Evolutionary conservation across 176 grass and related monocot genomes (phyloP).

Genomic region (Ensete glaucum): DNA sequence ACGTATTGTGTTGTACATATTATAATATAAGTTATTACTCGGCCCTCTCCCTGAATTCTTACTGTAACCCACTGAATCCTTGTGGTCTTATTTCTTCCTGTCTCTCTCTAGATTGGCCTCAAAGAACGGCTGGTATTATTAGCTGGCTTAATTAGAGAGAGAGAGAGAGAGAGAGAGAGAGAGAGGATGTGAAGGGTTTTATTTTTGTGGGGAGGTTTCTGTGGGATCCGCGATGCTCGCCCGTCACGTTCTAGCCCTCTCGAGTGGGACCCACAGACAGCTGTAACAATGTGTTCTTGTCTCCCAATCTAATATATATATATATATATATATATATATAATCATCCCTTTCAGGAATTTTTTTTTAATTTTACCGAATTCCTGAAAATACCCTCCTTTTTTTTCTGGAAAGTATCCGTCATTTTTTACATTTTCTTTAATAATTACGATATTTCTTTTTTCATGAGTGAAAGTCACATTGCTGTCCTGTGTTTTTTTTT

Average conservation of each 20-base stretch:
- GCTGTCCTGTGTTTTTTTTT: too few relatives aligned
- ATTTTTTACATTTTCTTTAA: not conserved
- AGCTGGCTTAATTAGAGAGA: too few relatives aligned
- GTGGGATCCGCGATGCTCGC: conserved; percentile 80
- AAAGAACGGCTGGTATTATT: too few relatives aligned
- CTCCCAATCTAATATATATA: conserved; percentile 18
- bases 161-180: not conserved
- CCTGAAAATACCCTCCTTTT: not conserved
- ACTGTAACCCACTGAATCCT: too few relatives aligned
- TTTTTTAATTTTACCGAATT: not conserved
- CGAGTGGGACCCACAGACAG: conserved; percentile 52
- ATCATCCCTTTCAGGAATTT: conserved; percentile 1
- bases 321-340: too few relatives aligned
- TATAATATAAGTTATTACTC: too few relatives aligned
- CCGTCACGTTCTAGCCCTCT: conserved; percentile 71
- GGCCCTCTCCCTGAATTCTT: too few relatives aligned
- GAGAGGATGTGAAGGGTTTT: not conserved
- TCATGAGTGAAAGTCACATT: too few relatives aligned
- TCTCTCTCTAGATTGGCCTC: too few relatives aligned
- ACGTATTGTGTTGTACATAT: too few relatives aligned
- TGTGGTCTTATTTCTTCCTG: too few relatives aligned
- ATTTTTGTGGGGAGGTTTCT: not conserved
- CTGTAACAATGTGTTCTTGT: conserved; percentile 97
- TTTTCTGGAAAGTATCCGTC: not conserved
- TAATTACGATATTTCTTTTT: too few relatives aligned